These are phyloP conservation scores for Fusarium compactum DNA, from an alignment of 2,329 filamentous ascomycete species.

Conservation along the genomic window DNA sequence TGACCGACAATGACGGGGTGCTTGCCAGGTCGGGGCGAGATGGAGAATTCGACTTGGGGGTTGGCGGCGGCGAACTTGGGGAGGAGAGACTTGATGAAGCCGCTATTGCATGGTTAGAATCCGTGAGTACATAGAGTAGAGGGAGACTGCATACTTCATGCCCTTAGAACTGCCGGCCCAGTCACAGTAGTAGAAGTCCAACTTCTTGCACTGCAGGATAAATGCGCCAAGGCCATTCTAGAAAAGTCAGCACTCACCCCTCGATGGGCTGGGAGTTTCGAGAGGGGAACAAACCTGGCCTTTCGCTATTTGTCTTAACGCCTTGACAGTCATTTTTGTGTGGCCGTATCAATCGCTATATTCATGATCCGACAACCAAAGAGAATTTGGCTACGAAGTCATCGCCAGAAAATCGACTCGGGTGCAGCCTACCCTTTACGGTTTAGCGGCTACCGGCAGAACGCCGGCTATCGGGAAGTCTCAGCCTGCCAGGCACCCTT, in stretches of 20 bases:
- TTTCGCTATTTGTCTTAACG: conserved; percentile 63
- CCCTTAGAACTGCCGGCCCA: conserved; percentile 92
- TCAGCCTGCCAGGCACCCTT: conserved; percentile 29
- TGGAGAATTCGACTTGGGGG: conserved; percentile 89
- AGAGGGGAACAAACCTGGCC: conserved; percentile 61
- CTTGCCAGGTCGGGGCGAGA: conserved; percentile 89
- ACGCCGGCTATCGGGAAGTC: conserved; percentile 35
- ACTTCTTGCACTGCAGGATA: conserved; percentile 94
- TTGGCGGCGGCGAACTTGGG: conserved; percentile 82
- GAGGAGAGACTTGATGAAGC: conserved; percentile 84
- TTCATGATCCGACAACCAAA: conserved; percentile 45
- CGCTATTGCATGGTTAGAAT: conserved; percentile 61
- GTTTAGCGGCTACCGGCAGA: conserved; percentile 46
- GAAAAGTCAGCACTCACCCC: conserved; percentile 30
- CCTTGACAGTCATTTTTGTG: conserved; percentile 67
- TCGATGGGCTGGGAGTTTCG: background rate
- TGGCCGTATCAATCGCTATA: conserved; percentile 46
- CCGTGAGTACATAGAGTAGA: background rate
- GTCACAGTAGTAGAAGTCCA: conserved; percentile 98
- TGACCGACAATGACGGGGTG: conserved; percentile 90
- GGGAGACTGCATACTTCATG: conserved; percentile 78
- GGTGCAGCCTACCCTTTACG: conserved; percentile 30
- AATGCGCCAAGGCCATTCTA: conserved; percentile 98
- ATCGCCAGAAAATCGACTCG: conserved; percentile 45
- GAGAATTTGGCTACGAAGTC: conserved; percentile 40